Percentiles rank a stretch among this genome's conserved stretches.
Conservation (phyloP, 2,329 filamentous ascomycete species). For the Claviceps paspali region DNA sequence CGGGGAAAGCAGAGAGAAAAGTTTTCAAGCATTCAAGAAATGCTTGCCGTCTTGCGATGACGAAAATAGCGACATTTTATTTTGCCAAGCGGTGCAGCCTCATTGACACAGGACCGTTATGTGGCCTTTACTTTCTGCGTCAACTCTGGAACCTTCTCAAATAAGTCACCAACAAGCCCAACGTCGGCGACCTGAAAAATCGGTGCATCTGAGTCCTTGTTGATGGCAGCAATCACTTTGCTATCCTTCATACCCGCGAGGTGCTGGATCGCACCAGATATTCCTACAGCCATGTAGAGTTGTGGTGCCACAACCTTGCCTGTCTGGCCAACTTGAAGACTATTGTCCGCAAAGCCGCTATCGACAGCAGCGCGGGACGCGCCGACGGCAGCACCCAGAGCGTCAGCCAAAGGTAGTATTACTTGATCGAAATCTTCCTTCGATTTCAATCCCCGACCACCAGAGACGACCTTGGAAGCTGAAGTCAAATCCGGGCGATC, state of each 20-base stretch:
- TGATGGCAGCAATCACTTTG: conserved; percentile 97
- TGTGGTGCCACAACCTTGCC: conserved; percentile 97
- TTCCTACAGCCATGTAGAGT: conserved; percentile 87
- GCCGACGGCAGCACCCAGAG: conserved; percentile 87
- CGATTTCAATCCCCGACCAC: conserved; percentile 87
- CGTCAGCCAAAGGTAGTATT: conserved; percentile 84
- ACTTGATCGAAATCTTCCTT: conserved; percentile 94
- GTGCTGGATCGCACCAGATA: conserved; percentile 95
- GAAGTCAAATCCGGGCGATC: conserved; percentile 87
- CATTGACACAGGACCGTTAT: conserved; percentile 10
- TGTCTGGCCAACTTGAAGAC: conserved; percentile 92
- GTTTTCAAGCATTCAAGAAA: conserved; percentile 40
- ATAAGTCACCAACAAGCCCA: conserved; percentile 86
- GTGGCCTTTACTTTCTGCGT: conserved; percentile 77
- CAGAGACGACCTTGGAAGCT: conserved; percentile 80
- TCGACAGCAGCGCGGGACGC: conserved; percentile 92
- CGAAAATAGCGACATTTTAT: neutral
- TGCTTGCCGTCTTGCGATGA: conserved; percentile 37
- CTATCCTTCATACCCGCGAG: conserved; percentile 99
- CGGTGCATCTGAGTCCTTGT: conserved; percentile 92
- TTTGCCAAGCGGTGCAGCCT: neutral
- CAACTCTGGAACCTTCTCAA: conserved; percentile 88
- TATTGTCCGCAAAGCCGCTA: conserved; percentile 96
- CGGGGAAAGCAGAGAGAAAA: conserved; percentile 69
- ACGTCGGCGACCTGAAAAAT: conserved; percentile 98